Conservation (phyloP, 371 early-diverging fungal species). For the Mortierella sp. region DNA sequence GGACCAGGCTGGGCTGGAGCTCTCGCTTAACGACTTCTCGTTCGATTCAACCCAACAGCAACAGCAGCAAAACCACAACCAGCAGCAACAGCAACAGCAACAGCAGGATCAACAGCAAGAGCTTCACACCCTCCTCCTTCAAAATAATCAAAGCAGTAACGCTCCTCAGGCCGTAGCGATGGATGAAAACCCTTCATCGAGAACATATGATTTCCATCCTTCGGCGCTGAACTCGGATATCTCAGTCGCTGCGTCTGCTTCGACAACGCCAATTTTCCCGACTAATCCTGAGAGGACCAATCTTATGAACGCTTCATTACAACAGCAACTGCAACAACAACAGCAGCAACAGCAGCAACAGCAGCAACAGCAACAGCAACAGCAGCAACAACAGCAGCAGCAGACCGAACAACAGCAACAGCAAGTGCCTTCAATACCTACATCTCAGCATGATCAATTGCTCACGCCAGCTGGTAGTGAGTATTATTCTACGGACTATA, state of each 20-base stretch:
- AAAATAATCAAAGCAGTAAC: conserved; percentile 14
- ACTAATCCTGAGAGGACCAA: conserved; percentile 33
- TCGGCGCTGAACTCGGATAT: conserved; percentile 31
- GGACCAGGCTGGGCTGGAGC: conserved; percentile 42
- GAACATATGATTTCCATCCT: conserved; percentile 33
- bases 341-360: conserved; percentile 23
- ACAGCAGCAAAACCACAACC: conserved; percentile 25
- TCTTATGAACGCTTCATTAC: conserved; percentile 18
- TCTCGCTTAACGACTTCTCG: conserved; percentile 50
- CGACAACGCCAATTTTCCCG: conserved; percentile 45
- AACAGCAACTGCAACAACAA: conserved; percentile 29
- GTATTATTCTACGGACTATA: conserved; percentile 40
- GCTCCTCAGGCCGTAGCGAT: conserved; percentile 8
- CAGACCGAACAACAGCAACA: conserved; percentile 30
- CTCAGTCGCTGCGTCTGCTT: conserved; percentile 35
- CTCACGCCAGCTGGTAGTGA: conserved; percentile 48
- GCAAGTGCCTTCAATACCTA: conserved; percentile 17
- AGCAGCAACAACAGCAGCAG: conserved; percentile 25
- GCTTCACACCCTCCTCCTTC: conserved; percentile 32
- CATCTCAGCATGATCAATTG: conserved; percentile 37
- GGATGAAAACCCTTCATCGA: conserved; percentile 7
- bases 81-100: conserved; percentile 27
- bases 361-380: conserved; percentile 29
- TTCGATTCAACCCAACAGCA: conserved; percentile 34
- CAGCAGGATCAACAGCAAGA: conserved; percentile 36